Evolutionary conservation across 2,329 filamentous ascomycete genomes (phyloP), one percentile per base, ranked within the genome.

Genomic region (Trichoderma sp.): DNA sequence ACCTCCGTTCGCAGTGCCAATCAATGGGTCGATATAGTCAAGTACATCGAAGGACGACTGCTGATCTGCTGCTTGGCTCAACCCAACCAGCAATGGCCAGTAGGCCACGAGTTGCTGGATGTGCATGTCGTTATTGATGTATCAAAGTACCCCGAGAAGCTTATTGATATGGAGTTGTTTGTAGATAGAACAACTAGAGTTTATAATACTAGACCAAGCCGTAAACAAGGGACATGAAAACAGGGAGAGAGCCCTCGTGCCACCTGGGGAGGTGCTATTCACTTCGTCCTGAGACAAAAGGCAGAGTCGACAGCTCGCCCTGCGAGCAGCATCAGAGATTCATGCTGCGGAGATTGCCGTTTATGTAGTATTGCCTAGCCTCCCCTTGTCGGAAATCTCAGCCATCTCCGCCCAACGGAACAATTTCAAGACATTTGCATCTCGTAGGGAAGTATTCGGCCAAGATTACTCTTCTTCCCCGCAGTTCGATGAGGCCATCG

Each of bases 1-100:
- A 83, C 84, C 85, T 77, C 87, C 87, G 74, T 87, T 86, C 32
- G 80, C 79, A 1, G 87, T 88, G 5, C 87, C 87, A 72, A 90
- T 89, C 16, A 90, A 77, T 4, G 87, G 87, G 73, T 89, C 80
- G 2, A 89, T 82, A 71, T 82, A 85, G n/a, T 71, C 65, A 14
- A 72, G 30, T 26, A 72, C 70, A 67, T 71, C 69, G 46, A 70
- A 70, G 0, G 32, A 30, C 5, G 59, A 56, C 8, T 59, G 49
- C 11, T 59, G 32, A 11, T 59, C 51, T 7, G 69, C 66, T 37
- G 69, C 69, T 32, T 66, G 66, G 34, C 66, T 46, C 49, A 61
- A 34, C 21, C 59, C 54, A 58, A 55, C 28, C 46, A 68, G 30
- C 34, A 69, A 30, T 28, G 66, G 59, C 55, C 60, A 64, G 21